Conservation (phyloP, 768 basidiomycete species). For the Rhodotorula diobovata region DNA sequence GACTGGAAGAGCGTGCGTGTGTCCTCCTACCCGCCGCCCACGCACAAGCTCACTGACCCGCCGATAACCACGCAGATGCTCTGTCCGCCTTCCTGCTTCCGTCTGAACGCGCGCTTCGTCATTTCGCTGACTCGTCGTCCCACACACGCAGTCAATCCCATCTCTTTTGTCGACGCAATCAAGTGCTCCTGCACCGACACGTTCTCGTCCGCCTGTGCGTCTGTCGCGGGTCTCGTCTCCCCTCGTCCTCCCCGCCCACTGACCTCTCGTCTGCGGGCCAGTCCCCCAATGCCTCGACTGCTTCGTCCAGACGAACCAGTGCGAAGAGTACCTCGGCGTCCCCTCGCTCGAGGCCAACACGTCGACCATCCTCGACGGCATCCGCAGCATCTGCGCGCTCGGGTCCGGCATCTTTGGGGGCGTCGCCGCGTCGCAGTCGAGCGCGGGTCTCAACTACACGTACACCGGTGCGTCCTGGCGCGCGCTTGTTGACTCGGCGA, state of each 20-base stretch:
- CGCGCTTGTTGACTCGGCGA: neutral
- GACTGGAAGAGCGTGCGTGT: constrained; percentile 14
- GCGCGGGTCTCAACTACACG: constrained; percentile 14
- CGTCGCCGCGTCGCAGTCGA: constrained; percentile 15
- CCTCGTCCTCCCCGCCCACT: neutral
- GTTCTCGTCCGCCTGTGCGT: constrained; percentile 26
- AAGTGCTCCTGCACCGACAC: constrained; percentile 33
- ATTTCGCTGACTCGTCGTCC: too few relatives aligned
- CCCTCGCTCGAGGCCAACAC: constrained; percentile 15
- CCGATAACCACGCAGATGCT: neutral
- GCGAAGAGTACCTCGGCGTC: constrained; percentile 29
- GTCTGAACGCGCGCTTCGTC: too few relatives aligned
- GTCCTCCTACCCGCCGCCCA: too few relatives aligned
- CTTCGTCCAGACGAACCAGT: constrained; percentile 37
- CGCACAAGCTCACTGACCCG: too few relatives aligned
- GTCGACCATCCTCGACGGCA: constrained; percentile 20
- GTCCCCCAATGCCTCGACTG: constrained; percentile 35
- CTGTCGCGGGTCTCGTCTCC: too few relatives aligned
- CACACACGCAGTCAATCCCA: constrained; percentile 15
- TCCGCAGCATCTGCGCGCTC: constrained; percentile 27
- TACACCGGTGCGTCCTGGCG: constrained; percentile 24
- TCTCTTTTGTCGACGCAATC: constrained; percentile 17
- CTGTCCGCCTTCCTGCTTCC: neutral
- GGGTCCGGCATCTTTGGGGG: constrained; percentile 20
- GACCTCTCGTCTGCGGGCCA: neutral